Base-by-base conservation (phyloP, 257 asterid genomes). In the Solanum chiquidenum region DNA sequence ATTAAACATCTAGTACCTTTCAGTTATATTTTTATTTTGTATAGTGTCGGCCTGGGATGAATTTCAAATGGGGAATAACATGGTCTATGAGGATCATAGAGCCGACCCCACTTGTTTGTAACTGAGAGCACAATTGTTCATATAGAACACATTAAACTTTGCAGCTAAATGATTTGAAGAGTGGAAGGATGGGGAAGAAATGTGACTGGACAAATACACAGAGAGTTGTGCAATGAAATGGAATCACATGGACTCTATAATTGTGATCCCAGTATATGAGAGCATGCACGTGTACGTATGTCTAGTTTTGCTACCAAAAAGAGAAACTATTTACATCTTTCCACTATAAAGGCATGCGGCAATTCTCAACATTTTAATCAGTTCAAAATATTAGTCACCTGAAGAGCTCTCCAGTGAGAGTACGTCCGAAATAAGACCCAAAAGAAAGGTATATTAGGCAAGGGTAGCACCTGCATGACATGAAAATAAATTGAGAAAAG, bases 381-480 rank as follows among this genome's bases (percentile, higher is more conserved):
- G 80, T 72, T 71, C 42, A 31, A 68, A 85, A 27, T 34, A 88
- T 64, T 6, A 20, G 90, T 88, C 73, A 95, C 99, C 98, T 95
- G 98, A 83, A 98, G 94, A 88, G 99, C 99, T 94, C 98, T 95
- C 98, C 98, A 97, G 92, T 97, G 98, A 82, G 99, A 97, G 91
- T 97, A 97, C 42, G 99, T 89, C 12, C 99, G 99, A 92, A 94
- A 97, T 87, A 94, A 92, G 91, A 94, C 80, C 99, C 99, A 97
- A 90, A 96, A 97, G 96, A 97, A 97, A 38, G 98, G 97, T 79
- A 97, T 91, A 90, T 97, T 97, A 88, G 99, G 99, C 94, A 97
- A 93, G 25, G 99, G 99, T 89, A 96, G 98, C 89, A 96, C 94
- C 99, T 97, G 92, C 85, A 69, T 9, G 33, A 52, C 62, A 90